A percentile compares a stretch with the other conserved stretches of the same genome.
Evolutionary conservation across 768 basidiomycete species (phyloP).

Genomic region (Macrolepiota fuliginosa): DNA sequence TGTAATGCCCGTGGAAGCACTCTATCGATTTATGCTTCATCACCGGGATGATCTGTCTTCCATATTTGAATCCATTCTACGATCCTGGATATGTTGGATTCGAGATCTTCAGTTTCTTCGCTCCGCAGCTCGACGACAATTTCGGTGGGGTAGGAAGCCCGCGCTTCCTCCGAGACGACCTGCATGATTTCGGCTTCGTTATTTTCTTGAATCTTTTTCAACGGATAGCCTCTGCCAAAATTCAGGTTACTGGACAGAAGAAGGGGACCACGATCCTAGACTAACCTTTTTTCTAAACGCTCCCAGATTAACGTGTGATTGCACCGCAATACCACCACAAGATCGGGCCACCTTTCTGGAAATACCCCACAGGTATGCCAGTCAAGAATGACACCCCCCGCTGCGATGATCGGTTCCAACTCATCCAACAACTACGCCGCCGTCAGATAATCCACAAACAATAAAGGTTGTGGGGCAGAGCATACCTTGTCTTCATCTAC

Average conservation of each 20-base stretch:
- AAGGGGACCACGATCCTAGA: slow-evolving; percentile 1
- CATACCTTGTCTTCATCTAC: slow-evolving; percentile 95
- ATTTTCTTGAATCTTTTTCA: slow-evolving; percentile 97
- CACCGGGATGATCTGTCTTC: slow-evolving; percentile 38
- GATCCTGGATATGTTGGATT: slow-evolving; percentile 84
- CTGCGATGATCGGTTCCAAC: slow-evolving; percentile 66
- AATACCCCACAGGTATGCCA: slow-evolving; percentile 95
- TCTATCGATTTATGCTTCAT: not conserved
- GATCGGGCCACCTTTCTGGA: slow-evolving; percentile 95
- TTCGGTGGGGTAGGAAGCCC: slow-evolving; percentile 79
- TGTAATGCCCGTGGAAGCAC: not conserved
- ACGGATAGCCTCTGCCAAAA: slow-evolving; percentile 65
- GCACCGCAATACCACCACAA: slow-evolving; percentile 90
- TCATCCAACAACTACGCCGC: slow-evolving; percentile 75
- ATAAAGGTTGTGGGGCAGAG: slow-evolving; percentile 10
- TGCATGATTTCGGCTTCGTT: slow-evolving; percentile 99
- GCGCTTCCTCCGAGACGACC: slow-evolving; percentile 85
- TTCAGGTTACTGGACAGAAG: not conserved
- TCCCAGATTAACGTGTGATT: slow-evolving; percentile 88
- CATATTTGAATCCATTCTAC: slow-evolving; percentile 86
- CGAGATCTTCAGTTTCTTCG: slow-evolving; percentile 74
- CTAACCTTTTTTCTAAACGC: slow-evolving; percentile 85
- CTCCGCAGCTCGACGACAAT: slow-evolving; percentile 85
- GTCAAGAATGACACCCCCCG: slow-evolving; percentile 84
- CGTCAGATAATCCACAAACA: slow-evolving; percentile 12